Base-by-base conservation (phyloP, 306 rosid genomes). In the Vicia sativa region DNA sequence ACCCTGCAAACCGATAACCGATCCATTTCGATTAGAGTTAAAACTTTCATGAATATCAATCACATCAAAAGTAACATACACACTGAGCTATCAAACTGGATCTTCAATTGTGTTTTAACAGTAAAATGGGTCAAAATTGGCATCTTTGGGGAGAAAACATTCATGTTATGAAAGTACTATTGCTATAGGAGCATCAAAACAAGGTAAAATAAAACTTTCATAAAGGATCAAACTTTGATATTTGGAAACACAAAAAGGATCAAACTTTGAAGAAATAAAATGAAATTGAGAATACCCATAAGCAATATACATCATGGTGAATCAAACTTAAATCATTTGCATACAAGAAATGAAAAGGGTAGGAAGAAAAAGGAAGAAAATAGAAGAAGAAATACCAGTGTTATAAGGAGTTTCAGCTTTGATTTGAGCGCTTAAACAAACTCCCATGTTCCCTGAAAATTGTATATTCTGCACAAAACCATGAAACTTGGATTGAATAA, bases 361-460 rank as follows among this genome's bases (percentile, higher is more conserved):
- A 70, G 11, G 3, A 4, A 4, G 11, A 18, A 52, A 49, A 49
- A n/a, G 37, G 1, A 18, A 16, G 60, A 37, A 28, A 60, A 44
- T 55, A 19, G 12, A 16, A 46, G 66, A 42, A 80, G 14, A 61
- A 61, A 43, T 69, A 72, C 92, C 92, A 73, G 86, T 78, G 58
- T 59, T 75, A 21, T 58, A 78, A 7, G 81, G 81, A 68, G 79
- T 80, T 66, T 78, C 89, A 25, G 84, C 85, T 75, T 66, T 84
- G 43, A 83, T 69, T 78, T 60, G 84, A 50, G 87, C 76, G 16
- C 89, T 84, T 56, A 78, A 78, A 82, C 92, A 87, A 74, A 70
- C 53, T 65, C 92, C 92, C 92, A 87, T 87, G 44, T 67, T 75
- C 39, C n/a, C 73, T 87, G 39, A 16, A 71, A 60, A 35, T 25